Evolutionary conservation across 176 grass and related monocot species (phyloP), one percentile per base, ranked within the genome.

Genomic region (Typha latifolia): DNA sequence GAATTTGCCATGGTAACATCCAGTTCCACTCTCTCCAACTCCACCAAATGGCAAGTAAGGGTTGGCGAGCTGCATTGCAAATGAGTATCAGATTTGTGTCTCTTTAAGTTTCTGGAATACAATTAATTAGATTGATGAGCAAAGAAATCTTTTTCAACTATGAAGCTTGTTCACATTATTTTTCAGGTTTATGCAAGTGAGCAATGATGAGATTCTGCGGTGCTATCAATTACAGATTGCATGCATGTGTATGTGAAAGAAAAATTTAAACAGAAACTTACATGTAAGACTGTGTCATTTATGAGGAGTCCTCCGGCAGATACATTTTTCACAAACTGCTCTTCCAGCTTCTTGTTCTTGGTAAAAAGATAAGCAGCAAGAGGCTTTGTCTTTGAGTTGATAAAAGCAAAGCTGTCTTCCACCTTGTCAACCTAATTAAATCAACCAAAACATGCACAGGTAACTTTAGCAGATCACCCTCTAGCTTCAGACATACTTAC

Each of bases 361-460:
- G 86, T 93, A 79, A 99, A 99, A 12, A 92, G 83, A 34, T 99
- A 99, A 22, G 94, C 89, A 1, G 94, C 94, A 0, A 99, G 89
- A 20, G 94, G 94, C 49, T 99, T 99, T 0, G 69, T 37, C 71
- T 49, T 83, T 5, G 79, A 75, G 74, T 87, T 99, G 61, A 99
- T 77, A 21, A 87, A 1, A 12, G 69, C 81, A 4, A 87, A 85
- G 76, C 89, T 82, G 3, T 99, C 80, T 79, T 92, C 69, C 20
- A 99, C 74, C 51, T 93, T 89, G 47, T 99, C 83, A 9, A 93
- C 94, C 94, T 99, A 26, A 1, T 59, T 80, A 24, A 59, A 59
- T 19, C 53, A 59, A 21, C 16, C 10, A 59, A 59, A 59, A 59
- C 53, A 59, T 19, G 12, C 16, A 18, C 9, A 21, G 14, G 53